Evolutionary conservation across 2,329 filamentous ascomycete genomes (phyloP), one percentile per base, ranked within the genome.

Genomic region (Elsinoe perseae): DNA sequence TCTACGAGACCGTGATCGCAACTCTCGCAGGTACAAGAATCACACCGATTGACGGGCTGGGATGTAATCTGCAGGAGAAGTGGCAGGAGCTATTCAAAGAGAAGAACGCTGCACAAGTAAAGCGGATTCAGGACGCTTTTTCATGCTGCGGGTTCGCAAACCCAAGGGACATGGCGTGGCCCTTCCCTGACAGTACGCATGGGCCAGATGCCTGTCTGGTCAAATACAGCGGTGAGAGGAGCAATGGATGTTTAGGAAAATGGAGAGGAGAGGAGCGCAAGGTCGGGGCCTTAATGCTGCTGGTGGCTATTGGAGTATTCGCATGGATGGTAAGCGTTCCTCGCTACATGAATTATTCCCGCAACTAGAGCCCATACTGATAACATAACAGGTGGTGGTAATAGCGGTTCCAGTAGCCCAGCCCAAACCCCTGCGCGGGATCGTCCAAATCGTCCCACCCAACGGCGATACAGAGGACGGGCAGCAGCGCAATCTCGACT

Each of bases 141-240:
- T 65, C 77, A 6, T 89, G 86, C 70, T 89, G 86, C 61, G 86
- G 86, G 0, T 73, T 87, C 30, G 75, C 75, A 56, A 77, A 73
- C 3, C 65, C 80, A 25, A 68, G 65, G 27, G 84, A 89, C 63
- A 80, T 78, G 61, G 78, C 80, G 0, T 87, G 78, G 73, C 86
- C 85, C 0, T 87, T 86, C 58, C 73, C 73, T 54, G 56, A 70
- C 55, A 60, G 68, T 53, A 61, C 63, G 52, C 50, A 68, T 43
- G 59, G 64, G 40, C 40, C 56, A 18, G 61, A 68, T 42, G 66
- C 70, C 10, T 85, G 83, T 63, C 61, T 70, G 3, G 65, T 72
- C 44, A 68, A 73, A 3, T 82, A 75, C 60, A 12, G 30, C 27
- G 21, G 25, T 4, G 72, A 73, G 0, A 72, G 80, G 27, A 66